Evolutionary conservation across 1,284 basidiomycete species (phyloP), one percentile per base, ranked within the genome.

Genomic region (Apiotrichum gamsii): DNA sequence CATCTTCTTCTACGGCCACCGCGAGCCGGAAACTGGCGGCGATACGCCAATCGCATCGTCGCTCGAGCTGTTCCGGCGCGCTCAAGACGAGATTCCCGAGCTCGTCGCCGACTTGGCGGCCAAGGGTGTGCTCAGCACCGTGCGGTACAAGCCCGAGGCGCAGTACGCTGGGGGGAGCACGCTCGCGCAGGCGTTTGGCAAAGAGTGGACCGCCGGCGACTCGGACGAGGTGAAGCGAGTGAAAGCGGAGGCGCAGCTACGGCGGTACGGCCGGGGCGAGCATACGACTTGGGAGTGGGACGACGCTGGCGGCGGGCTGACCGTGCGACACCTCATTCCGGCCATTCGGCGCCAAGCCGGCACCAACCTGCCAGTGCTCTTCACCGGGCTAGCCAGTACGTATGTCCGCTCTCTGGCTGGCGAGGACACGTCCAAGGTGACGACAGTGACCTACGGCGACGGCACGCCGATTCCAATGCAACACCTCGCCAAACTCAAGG

Each of bases 1-100:
- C 33, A 41, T 57, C 32, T 43, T 51, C 45, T 57, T 57, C 52
- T 48, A 51, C 33, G 39, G 39, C 5, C 45, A 52, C 37, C 23
- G 21, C 4, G 40, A 44, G 6, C 29, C 48, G 5, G 13, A 18
- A 13, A 31, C 33, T 8, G 51, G 55, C 3, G 55, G 55, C 15
- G 52, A 57, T 43, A 54, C 55, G 29, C 55, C 55, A 4, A 21
- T 57, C 20, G 32, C 41, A 1, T 47, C 45, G 5, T 44, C 39
- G 8, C 39, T 49, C 20, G 55, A 57, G 34, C 37, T 57, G 13
- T 57, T 49, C 21, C 21, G 15, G 4, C 55, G 51, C 8, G 44
- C 45, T 1, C 29, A 51, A 13, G 42, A 30, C 9, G 52, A 57
- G 39, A 31, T 57, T 5, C 55, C 55, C 3, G 46, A 51, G 20